Evolutionary conservation across 2,329 filamentous ascomycete species (phyloP), one percentile per base, ranked within the genome.

Genomic region (Apiospora malaysiana): DNA sequence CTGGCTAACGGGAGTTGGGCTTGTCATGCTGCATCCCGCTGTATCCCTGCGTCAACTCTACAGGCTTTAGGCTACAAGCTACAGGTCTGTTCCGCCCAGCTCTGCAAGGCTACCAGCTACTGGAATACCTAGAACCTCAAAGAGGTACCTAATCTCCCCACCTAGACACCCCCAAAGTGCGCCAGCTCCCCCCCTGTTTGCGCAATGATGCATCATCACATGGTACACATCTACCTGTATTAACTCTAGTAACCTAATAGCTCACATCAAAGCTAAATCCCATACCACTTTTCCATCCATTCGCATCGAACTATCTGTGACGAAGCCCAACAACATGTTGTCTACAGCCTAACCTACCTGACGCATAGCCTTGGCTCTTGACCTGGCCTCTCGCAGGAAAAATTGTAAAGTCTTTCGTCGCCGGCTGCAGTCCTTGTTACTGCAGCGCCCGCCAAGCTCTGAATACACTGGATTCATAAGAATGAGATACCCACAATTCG

Each of bases 401-500:
- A 47, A 18, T 21, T 18, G 45, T 18, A 14, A 37, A 45, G 16
- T n/a, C 18, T 10, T 63, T 27, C 25, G 27, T 63, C 27, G 25
- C 32, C 56, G 27, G n/a, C 10, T 12, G 9, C 56, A n/a, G 9
- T 40, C 32, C 18, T 40, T 18, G 32, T 23, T 37, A 59, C 32
- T 21, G 56, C 18, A 40, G 32, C 45, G 45, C 21, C 21, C 32
- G 32, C 56, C 27, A 32, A 32, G 56, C 56, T 12, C 27, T 40
- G 3, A 32, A 40, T 32, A 63, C 18, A 3, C 21, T 21, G 56
- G 21, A 12, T 63, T 6, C 32, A 56, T n/a, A 37, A 68, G 46
- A 46, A 68, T 73, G 72, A 69, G 56, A 72, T 70, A 45, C n/a
- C 69, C 68, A 69, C 69, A 59, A 66, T 46, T 25, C 25, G 25